Base-by-base conservation (phyloP, 768 basidiomycete species). In the Hygrophoropsis aurantiaca region DNA sequence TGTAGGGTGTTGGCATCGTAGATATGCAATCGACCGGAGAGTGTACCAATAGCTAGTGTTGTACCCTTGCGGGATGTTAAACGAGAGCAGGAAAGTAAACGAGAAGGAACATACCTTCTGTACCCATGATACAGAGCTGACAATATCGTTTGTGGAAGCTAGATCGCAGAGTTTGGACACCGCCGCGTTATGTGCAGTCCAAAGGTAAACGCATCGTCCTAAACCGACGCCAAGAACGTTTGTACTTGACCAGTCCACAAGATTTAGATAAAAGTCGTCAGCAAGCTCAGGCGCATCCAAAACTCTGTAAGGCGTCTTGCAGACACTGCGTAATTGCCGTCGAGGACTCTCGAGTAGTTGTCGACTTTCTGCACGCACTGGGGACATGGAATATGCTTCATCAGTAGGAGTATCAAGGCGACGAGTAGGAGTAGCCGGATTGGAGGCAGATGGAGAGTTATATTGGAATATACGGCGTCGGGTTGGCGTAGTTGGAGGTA, bases 221-320 rank as follows among this genome's bases (percentile, higher is more conserved):
- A 99, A 77, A 2, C 94, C 95, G 7, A 98, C 97, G 3, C 90
- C 94, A 0, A 98, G 82, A 0, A 97, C 85, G 60, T 98, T 98
- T 4, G 90, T 94, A 44, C 85, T 87, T 2, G 89, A 91, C 97
- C 97, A 98, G 53, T 97, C 94, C 19, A 98, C 94, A 10, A 98
- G 78, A 60, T 98, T 98, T 52, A 99, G 85, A 60, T 99, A 98
- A 67, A 97, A 99, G 65, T 99, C 95, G 62, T 98, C 95, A 23
- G 93, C 92, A 11, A 99, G 81, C 46, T 98, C 94, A 0, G 95
- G 97, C 7, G 95, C 95, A 62, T 99, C 95, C 26, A 98, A 79
- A 1, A 97, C 95, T 48, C 97, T 84, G 72, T 95, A 98, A 2
- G 95, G 95, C 0, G 94, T 97, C 66, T 95, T 94, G 71, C 87